Evolutionary conservation across 345 rosid genomes (phyloP).

Genomic region (Brassica nigra): DNA sequence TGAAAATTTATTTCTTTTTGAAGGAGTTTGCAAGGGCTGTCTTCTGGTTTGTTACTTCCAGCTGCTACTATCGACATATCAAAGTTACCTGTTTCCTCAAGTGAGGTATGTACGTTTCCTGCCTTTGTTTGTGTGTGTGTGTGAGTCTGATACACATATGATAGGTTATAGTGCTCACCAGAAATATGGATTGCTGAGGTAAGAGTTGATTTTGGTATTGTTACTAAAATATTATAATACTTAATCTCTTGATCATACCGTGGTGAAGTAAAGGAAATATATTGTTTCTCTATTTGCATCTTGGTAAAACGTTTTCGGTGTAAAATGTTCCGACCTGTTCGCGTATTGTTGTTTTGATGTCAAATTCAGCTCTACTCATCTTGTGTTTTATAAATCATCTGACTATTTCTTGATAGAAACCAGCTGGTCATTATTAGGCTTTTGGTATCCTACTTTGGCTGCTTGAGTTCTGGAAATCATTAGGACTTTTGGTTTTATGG

Average conservation of each 20-base stretch:
- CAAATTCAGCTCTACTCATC: slow-evolving; percentile 16
- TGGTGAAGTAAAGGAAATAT: not conserved
- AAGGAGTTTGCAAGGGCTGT: slow-evolving; percentile 88
- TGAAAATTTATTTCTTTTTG: slow-evolving; percentile 34
- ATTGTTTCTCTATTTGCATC: slow-evolving; percentile 26
- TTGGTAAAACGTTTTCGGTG: slow-evolving; percentile 11
- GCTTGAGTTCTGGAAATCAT: slow-evolving; percentile 10
- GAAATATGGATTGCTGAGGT: slow-evolving; percentile 6
- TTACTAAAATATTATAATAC: slow-evolving; percentile 7
- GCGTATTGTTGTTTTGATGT: slow-evolving; percentile 17
- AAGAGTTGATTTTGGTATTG: slow-evolving; percentile 12
- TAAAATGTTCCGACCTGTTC: not conserved
- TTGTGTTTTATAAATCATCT: slow-evolving; percentile 16
- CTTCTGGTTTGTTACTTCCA: slow-evolving; percentile 45
- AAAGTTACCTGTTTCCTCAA: slow-evolving; percentile 39
- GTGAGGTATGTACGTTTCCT: slow-evolving; percentile 42
- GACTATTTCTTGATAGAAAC: not conserved
- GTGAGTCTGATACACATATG: slow-evolving; percentile 15
- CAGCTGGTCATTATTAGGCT: slow-evolving; percentile 1
- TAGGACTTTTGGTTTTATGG: slow-evolving; percentile 1
- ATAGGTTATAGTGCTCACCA: slow-evolving; percentile 11
- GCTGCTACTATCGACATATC: slow-evolving; percentile 47
- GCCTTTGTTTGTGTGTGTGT: slow-evolving; percentile 21
- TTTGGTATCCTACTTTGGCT: slow-evolving; percentile 8
- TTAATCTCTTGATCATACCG: slow-evolving; percentile 6